Evolutionary conservation across 106 monocot genomes (phyloP).

Genomic region (Allium sativum): DNA sequence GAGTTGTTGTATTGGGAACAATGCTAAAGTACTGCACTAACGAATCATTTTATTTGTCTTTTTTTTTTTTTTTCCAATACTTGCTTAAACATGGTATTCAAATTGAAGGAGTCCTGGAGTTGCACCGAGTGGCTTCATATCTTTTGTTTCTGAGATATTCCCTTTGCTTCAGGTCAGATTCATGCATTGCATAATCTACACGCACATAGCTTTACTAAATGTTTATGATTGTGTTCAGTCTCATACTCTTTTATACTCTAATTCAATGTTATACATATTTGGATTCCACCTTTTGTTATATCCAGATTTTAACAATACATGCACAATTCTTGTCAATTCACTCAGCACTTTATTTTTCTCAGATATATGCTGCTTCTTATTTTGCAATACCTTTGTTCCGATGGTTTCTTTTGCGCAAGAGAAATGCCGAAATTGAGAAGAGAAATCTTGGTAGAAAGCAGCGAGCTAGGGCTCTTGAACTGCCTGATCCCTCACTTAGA

Average conservation of each 20-base stretch:
- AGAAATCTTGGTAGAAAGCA: constrained; percentile 62
- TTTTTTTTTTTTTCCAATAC: constrained; percentile 1
- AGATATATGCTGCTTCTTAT: constrained; percentile 94
- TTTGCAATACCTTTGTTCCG: constrained; percentile 84
- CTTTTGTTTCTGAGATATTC: constrained; percentile 80
- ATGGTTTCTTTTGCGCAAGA: constrained; percentile 59
- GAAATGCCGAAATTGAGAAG: constrained; percentile 54
- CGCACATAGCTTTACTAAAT: not conserved
- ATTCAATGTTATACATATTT: not conserved
- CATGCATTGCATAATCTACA: not conserved
- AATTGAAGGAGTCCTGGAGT: constrained; percentile 41
- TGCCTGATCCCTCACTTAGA: constrained; percentile 47
- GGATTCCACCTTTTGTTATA: not conserved
- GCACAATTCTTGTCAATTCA: not conserved
- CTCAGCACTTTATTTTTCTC: constrained; percentile 1
- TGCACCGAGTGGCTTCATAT: constrained; percentile 59
- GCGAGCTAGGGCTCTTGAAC: constrained; percentile 53
- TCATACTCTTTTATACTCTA: not conserved
- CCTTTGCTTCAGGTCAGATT: constrained; percentile 79
- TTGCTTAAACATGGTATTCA: constrained; percentile 7
- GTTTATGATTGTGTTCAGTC: no score
- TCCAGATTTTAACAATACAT: not conserved
- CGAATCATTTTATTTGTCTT: constrained; percentile 1
- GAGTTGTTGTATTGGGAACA: constrained; percentile 66
- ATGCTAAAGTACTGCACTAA: constrained; percentile 59